These are phyloP conservation scores for Pseudozyma sp. DNA, from an alignment of 1,284 basidiomycete genomes.

Conservation along the genomic window DNA sequence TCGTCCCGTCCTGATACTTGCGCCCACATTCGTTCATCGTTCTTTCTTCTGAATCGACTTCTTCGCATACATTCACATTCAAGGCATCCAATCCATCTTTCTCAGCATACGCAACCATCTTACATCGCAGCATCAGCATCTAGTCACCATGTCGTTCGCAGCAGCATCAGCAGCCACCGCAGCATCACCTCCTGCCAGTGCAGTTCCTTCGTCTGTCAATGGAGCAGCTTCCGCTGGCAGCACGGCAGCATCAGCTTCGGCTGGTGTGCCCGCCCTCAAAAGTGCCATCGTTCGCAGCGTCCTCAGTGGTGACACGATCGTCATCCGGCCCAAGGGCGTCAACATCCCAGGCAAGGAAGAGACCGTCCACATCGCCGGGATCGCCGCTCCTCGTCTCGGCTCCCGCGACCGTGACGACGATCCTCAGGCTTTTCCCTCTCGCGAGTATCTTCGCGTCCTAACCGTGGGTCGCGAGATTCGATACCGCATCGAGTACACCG, in stretches of 20 bases:
- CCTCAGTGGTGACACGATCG: constrained; percentile 60
- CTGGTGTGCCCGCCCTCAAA: constrained; percentile 50
- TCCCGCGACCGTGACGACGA: constrained; percentile 64
- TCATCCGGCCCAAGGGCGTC: constrained; percentile 60
- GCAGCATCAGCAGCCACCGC: constrained; percentile 49
- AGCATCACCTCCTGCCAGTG: constrained; percentile 38
- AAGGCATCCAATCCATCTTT: neutral
- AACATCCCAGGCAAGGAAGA: constrained; percentile 56
- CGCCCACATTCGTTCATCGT: neutral
- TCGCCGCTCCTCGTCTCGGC: constrained; percentile 61
- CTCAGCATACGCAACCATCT: neutral
- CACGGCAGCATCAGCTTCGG: constrained; percentile 7
- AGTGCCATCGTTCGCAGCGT: constrained; percentile 63
- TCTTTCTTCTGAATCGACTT: neutral
- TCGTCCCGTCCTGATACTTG: neutral
- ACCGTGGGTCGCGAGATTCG: constrained; percentile 88
- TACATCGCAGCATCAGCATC: constrained; percentile 7
- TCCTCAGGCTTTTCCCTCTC: constrained; percentile 90
- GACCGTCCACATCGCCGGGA: constrained; percentile 62
- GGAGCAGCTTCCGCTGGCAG: neutral
- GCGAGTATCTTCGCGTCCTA: constrained; percentile 87
- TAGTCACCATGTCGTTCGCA: constrained; percentile 40
- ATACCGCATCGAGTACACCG: constrained; percentile 80
- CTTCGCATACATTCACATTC: neutral
- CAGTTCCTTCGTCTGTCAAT: constrained; percentile 10